Evolutionary conservation across 1,284 basidiomycete species (phyloP), one percentile per base, ranked within the genome.

Genomic region (Leccinum fallax): DNA sequence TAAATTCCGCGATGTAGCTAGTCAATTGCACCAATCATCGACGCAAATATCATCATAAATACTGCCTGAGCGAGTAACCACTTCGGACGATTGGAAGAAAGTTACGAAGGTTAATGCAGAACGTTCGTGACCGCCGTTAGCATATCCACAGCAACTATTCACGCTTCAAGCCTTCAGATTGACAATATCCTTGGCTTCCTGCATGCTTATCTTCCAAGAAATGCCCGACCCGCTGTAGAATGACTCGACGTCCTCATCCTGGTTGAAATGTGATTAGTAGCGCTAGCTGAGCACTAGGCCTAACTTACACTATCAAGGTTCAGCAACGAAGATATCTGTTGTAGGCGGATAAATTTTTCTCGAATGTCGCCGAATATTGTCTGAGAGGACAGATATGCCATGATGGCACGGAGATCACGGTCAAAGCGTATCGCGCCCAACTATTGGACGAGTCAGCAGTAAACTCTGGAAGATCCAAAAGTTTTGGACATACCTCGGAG

Each of bases 401-500:
- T 88, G 63, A 98, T 85, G 2, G 92, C 85, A 38, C 97, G 85
- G 46, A 99, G 78, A 74, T 99, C 97, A 32, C 93, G 88, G 71
- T 99, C 97, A 74, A 98, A 97, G 15, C 95, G 91, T 63, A 99
- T 90, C 2, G 96, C 96, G n/a, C 97, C 97, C 57, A 98, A 85
- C 92, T 97, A 66, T 43, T 19, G 51, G 56, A 58, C 13, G 26
- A 5, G n/a, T 75, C 51, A 66, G 61, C 6, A 13, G 40, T 21
- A 66, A 55, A 26, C 21, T 38, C 36, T 46, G 13, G 3, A 53
- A 13, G 21, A 5, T 36, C 46, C 58, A 10, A 5, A 52, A 8
- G 10, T 36, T 55, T 38, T 26, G 55, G 63, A 67, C 80, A 49
- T 67, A 91, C 93, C 83, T 98, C 97, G 13, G 93, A 93, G 73